A percentile compares a stretch with the other conserved stretches of the same genome.
phyloP scores from a whole-genome alignment of 2,329 filamentous ascomycete species.

The Colletotrichum brevisporum region DNA sequence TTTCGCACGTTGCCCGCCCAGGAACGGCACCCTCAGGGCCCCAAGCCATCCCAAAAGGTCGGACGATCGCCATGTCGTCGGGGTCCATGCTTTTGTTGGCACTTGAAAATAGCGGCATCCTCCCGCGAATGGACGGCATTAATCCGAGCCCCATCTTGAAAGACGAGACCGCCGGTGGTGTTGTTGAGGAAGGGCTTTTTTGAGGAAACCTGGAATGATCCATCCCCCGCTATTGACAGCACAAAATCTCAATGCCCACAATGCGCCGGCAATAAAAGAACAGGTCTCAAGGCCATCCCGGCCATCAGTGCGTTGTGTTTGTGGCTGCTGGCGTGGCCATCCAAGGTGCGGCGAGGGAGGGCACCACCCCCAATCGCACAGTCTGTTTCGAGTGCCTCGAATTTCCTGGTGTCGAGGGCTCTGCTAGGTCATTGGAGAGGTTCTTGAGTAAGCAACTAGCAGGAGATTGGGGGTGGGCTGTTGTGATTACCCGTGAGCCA shows the following conservation, averaged over 20 bases:
- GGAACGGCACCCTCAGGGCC: constrained; percentile 5
- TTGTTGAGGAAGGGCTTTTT: constrained; percentile 4
- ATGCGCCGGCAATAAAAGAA: background rate
- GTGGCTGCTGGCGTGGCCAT: constrained; percentile 31
- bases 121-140: constrained; percentile 18
- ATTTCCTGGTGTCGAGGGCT: constrained; percentile 5
- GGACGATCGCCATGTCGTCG: constrained; percentile 26
- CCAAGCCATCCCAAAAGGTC: constrained; percentile 31
- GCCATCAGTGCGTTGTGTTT: constrained; percentile 34
- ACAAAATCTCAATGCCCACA: constrained; percentile 12
- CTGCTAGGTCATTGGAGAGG: constrained; percentile 13
- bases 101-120: constrained; percentile 16
- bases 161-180: constrained; percentile 19
- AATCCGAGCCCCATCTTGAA: constrained; percentile 16
- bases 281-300: background rate
- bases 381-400: constrained; percentile 30
- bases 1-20: constrained; percentile 2
- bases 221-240: background rate
- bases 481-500: constrained; percentile 7
- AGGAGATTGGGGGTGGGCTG: constrained; percentile 34
- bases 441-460: background rate
- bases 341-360: constrained; percentile 18
- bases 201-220: constrained; percentile 14
- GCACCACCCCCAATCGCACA: constrained; percentile 5
- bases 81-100: constrained; percentile 26